Base-by-base conservation (phyloP, 495 filamentous ascomycete species). In the Cairneyella variabilis region DNA sequence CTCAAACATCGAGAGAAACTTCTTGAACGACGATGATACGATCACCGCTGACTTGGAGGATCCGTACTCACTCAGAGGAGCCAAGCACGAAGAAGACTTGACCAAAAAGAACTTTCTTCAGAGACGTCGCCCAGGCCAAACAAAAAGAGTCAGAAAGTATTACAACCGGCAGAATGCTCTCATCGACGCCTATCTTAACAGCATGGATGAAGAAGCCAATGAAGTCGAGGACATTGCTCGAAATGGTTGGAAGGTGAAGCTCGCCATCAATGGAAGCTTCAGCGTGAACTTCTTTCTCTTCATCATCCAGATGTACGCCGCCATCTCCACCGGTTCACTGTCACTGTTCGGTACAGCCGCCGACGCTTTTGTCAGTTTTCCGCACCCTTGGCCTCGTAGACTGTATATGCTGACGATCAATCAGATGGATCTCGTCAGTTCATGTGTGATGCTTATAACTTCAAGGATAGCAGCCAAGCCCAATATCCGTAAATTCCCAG, bases 341-440 rank as follows among this genome's bases (percentile, higher is more conserved):
- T 56, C 76, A 57, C 69, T 80, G 3, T 82, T 82, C 53, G 77
- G 76, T 32, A 80, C 78, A 45, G 75, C 77, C 40, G 76, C 77
- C 48, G 78, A 80, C 64, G 76, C 77, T 21, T 80, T 80, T 57
- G 71, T 73, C 54, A 60, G 71, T 73, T 36, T 49, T 37, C 27
- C 34, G 14, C 10, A 18, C 14, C 59, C 50, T 43, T 55, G 39
- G 44, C 21, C 1, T 22, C 20, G 18, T 38, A 40, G 23, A 44
- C n/a, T 27, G 32, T 32, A 52, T 37, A 55, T 36, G 60, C 39
- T 57, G 27, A 53, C 22, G 23, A 41, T 26, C 20, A 47, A 39
- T 58, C 32, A 73, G 71, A 79, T 80, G 76, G 76, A 82, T 46
- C 71, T 80, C n/a, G 76, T 80, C 6, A 78, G 76, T 22, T 80